A percentile compares a stretch with the other conserved stretches of the same genome.
Evolutionary conservation across 2,329 filamentous ascomycete genomes (phyloP).

Genomic region (Aureobasidium uvarum): DNA sequence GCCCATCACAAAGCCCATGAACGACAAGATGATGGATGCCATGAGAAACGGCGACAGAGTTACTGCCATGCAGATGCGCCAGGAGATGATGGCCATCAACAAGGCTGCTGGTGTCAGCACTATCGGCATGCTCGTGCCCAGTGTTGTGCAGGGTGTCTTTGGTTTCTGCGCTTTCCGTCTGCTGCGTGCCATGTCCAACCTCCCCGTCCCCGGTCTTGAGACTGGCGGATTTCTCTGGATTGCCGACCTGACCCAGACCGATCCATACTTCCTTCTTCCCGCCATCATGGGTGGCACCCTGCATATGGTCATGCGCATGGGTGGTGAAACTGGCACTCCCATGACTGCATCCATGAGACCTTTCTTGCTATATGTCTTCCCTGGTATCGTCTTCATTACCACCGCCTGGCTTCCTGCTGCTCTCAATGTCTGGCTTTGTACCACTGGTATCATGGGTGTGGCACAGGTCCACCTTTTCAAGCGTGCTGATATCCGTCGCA

Average conservation of each 20-base stretch:
- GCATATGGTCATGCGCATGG: conserved; percentile 42
- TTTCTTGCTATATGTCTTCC: conserved; percentile 51
- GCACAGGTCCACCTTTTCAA: conserved; percentile 43
- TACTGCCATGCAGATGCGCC: conserved; percentile 48
- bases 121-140: conserved; percentile 53
- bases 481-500: conserved; percentile 39
- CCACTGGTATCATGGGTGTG: conserved; percentile 44
- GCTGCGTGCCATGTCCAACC: conserved; percentile 66
- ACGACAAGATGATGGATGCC: conserved; percentile 53
- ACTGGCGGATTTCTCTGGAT: conserved; percentile 75
- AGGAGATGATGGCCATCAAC: conserved; percentile 54
- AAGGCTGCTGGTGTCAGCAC: conserved; percentile 55
- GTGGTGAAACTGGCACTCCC: conserved; percentile 51
- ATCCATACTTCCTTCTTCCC: conserved; percentile 78
- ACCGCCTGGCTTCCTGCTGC: conserved; percentile 56
- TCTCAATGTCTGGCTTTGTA: conserved; percentile 63
- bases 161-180: conserved; percentile 80
- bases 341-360: conserved; percentile 40
- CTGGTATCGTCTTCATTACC: conserved; percentile 53
- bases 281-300: conserved; percentile 37
- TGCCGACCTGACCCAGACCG: conserved; percentile 67
- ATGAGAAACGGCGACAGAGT: conserved; percentile 48
- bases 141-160: conserved; percentile 64
- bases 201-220: conserved; percentile 80
- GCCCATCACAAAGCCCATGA: conserved; percentile 57